phyloP scores from a whole-genome alignment of 768 basidiomycete genomes.

The Termitomyces sp. region DNA sequence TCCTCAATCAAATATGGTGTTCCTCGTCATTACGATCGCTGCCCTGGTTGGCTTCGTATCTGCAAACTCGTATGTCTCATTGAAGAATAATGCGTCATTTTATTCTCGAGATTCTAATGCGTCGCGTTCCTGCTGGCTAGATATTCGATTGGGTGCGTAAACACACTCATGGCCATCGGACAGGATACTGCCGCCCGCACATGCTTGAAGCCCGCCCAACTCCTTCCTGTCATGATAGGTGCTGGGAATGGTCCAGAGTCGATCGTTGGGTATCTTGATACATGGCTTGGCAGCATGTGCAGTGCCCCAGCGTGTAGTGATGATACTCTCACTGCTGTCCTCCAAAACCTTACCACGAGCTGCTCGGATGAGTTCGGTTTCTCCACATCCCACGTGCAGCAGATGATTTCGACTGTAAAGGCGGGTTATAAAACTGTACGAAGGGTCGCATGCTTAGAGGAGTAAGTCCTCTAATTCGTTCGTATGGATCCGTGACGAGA shows the following conservation, averaged over 20 bases:
- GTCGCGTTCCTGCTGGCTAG: not conserved
- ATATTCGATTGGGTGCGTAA: conserved; percentile 18
- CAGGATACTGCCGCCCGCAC: conserved; percentile 17
- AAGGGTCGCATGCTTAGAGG: conserved; percentile 45
- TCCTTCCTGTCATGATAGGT: conserved; percentile 21
- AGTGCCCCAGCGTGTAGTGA: conserved; percentile 42
- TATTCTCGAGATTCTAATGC: not conserved
- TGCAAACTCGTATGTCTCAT: conserved; percentile 15
- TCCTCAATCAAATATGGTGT: conserved; percentile 15
- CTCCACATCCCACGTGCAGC: conserved; percentile 9
- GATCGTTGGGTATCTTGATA: conserved; percentile 34
- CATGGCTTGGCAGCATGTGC: conserved; percentile 48
- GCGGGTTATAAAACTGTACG: conserved; percentile 41
- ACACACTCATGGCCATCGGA: conserved; percentile 13
- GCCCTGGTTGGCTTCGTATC: conserved; percentile 21
- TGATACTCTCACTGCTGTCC: conserved; percentile 37
- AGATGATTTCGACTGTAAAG: conserved; percentile 27
- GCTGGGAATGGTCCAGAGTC: conserved; percentile 23
- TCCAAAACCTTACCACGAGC: conserved; percentile 38
- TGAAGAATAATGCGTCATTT: not conserved
- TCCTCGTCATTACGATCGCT: conserved; percentile 12
- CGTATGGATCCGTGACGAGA: not conserved
- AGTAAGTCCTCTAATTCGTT: conserved; percentile 33
- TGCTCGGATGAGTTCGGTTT: conserved; percentile 34
- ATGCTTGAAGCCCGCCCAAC: conserved; percentile 33